Base-by-base conservation (phyloP, 352 stramenopile species). In the Phytophthora tubulina region DNA sequence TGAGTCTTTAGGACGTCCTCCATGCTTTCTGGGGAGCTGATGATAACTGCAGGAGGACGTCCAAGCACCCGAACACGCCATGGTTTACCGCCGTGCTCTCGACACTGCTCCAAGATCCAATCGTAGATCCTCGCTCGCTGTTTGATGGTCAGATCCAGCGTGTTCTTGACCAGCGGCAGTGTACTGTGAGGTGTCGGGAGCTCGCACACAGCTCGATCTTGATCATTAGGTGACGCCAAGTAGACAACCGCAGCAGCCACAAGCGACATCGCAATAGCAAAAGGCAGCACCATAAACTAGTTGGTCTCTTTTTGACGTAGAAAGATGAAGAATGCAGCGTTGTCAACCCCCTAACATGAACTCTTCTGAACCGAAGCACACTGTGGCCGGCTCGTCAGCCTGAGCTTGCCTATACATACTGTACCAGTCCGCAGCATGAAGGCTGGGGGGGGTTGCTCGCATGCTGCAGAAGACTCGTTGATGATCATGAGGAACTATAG, bases 1-100 rank as follows among this genome's bases (percentile, higher is more conserved):
- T 93, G 82, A n/a, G 63, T 86, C 71, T 85, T 81, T 42, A 88
- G 60, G 14, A 90, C 70, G 66, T 89, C 82, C 53, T 92, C 80
- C 61, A 90, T 85, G 13, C 63, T 67, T 62, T 78, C 60, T 2
- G 76, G 71, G 0, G 71, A 74, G 38, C 72, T 81, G 6, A 92
- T 21, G 10, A 92, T 57, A 14, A 90, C 70, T 41, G 61, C 72
- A 32, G 76, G 80, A 17, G 75, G 67, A 5, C 76, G 67, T 1
- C 80, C 79, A 6, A 89, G 53, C 7, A 79, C 55, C 4, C 61
- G 68, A 11, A 88, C 64, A 7, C 75, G 65, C 82, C 84, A 92
- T 15, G 82, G 79, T 30, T 74, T 68, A 36, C 79, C 75, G 2
- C 74, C 48, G 53, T 80, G 66, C n/a, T 72, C 67, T 6, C 77